These are phyloP conservation scores for Cyberlindnera misumaiensis DNA, from an alignment of 805 yeast genomes.

Conservation along the genomic window DNA sequence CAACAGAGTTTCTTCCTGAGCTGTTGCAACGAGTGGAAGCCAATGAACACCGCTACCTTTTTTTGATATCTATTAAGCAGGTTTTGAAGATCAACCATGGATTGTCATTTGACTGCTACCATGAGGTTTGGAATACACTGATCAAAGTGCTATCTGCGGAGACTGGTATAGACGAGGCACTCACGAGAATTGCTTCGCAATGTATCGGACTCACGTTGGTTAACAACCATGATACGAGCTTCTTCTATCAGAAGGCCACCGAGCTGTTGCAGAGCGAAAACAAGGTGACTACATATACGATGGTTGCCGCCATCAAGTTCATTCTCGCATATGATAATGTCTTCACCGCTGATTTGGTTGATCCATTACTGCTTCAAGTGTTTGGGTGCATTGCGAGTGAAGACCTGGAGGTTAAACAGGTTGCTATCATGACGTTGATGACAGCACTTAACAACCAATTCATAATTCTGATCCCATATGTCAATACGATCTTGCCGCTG, in stretches of 20 bases:
- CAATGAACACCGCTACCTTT: conserved; percentile 20
- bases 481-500: conserved; percentile 41
- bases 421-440: conserved; percentile 51
- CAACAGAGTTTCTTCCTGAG: conserved; percentile 30
- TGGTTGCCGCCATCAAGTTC: conserved; percentile 31
- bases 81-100: conserved; percentile 19
- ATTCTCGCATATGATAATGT: conserved; percentile 27
- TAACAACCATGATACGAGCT: conserved; percentile 24
- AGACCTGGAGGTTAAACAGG: conserved; percentile 49
- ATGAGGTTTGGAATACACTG: conserved; percentile 23
- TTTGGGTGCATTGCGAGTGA: conserved; percentile 26
- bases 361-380: conserved; percentile 16
- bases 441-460: conserved; percentile 55
- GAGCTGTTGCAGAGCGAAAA: conserved; percentile 14
- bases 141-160: conserved; percentile 9
- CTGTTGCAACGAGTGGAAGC: conserved; percentile 28
- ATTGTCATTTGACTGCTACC: conserved; percentile 19
- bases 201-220: conserved; percentile 23
- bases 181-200: conserved; percentile 19
- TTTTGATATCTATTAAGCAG: conserved; percentile 27
- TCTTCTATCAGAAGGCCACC: conserved; percentile 22
- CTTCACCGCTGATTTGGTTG: conserved; percentile 18
- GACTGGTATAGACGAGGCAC: conserved; percentile 16
- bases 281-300: conserved; percentile 20
- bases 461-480: conserved; percentile 35